Percentiles rank a stretch among this genome's conserved stretches.
Evolutionary conservation across 2,329 filamentous ascomycete genomes (phyloP).

Genomic region (Talaromyces sp.): DNA sequence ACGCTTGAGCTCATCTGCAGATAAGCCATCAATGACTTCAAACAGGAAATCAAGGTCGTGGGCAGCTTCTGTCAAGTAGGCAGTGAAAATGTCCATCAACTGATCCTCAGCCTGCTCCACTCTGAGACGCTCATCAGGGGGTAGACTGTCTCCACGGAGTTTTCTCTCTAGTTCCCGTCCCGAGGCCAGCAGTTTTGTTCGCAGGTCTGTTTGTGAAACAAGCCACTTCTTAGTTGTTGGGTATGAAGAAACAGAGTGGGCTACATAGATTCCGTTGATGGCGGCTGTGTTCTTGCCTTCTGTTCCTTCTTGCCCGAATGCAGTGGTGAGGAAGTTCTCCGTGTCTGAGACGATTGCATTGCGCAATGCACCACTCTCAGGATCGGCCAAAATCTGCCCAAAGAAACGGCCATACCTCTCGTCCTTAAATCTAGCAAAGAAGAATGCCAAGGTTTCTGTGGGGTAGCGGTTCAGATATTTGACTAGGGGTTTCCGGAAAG

Average conservation of each 20-base stretch:
- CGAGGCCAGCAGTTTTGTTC: slow-evolving; percentile 62
- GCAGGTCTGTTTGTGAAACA: slow-evolving; percentile 56
- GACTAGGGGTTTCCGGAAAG: slow-evolving; percentile 86
- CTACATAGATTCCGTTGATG: slow-evolving; percentile 84
- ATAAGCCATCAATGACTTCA: slow-evolving; percentile 79
- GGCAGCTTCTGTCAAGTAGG: slow-evolving; percentile 73
- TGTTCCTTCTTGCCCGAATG: slow-evolving; percentile 64
- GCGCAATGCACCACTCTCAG: slow-evolving; percentile 73
- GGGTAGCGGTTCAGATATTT: slow-evolving; percentile 94
- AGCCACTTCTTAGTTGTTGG: slow-evolving; percentile 69
- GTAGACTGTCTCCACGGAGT: slow-evolving; percentile 69
- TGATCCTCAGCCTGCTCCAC: slow-evolving; percentile 89
- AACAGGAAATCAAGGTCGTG: slow-evolving; percentile 83
- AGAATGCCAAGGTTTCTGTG: slow-evolving; percentile 79
- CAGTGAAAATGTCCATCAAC: slow-evolving; percentile 80
- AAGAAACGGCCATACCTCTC: slow-evolving; percentile 88
- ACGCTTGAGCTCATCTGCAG: slow-evolving; percentile 76
- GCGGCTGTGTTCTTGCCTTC: slow-evolving; percentile 74
- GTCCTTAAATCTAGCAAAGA: slow-evolving; percentile 78
- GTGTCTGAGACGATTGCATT: slow-evolving; percentile 74
- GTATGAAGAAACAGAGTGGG: slow-evolving; percentile 75
- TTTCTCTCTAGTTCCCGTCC: slow-evolving; percentile 79
- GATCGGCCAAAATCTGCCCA: slow-evolving; percentile 78
- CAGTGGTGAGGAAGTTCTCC: slow-evolving; percentile 68
- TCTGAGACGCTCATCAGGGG: slow-evolving; percentile 73